phyloP scores from a whole-genome alignment of 2,329 filamentous ascomycete species.

The Capronia americana region DNA sequence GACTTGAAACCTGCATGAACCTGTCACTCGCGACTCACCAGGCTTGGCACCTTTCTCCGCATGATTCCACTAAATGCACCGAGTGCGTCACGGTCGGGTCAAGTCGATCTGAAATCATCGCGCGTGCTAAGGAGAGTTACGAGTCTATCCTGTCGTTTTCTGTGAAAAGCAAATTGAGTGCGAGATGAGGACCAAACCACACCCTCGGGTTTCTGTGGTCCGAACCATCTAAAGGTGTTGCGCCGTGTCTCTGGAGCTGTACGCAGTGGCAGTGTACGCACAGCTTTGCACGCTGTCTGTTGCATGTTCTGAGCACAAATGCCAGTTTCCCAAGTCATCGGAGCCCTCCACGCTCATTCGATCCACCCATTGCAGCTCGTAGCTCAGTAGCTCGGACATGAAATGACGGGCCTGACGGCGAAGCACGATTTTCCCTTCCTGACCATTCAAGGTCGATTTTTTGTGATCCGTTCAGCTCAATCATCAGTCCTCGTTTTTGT shows the following conservation, averaged over 20 bases:
- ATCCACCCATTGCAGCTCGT: slow-evolving; percentile 31
- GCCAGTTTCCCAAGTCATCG: slow-evolving; percentile 26
- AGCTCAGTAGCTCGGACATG: slow-evolving; percentile 25
- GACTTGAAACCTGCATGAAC: slow-evolving; percentile 13
- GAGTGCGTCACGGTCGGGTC: not conserved
- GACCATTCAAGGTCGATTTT: slow-evolving; percentile 31
- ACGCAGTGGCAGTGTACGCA: slow-evolving; percentile 32
- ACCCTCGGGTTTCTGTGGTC: slow-evolving; percentile 26
- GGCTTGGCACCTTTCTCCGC: slow-evolving; percentile 6
- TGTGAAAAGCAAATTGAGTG: slow-evolving; percentile 18
- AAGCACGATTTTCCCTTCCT: slow-evolving; percentile 30
- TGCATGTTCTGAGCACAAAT: slow-evolving; percentile 35
- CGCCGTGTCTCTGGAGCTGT: slow-evolving; percentile 20
- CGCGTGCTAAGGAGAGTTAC: not conserved
- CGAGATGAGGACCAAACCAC: slow-evolving; percentile 18
- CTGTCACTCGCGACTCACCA: slow-evolving; percentile 12
- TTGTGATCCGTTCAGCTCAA: slow-evolving; percentile 32
- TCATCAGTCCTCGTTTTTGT: slow-evolving; percentile 27
- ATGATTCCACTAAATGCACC: not conserved
- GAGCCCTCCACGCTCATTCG: slow-evolving; percentile 23
- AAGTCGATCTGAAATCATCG: not conserved
- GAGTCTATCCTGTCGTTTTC: slow-evolving; percentile 10
- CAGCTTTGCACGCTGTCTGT: slow-evolving; percentile 30
- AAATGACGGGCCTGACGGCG: slow-evolving; percentile 31
- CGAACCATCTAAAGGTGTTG: slow-evolving; percentile 30